phyloP scores from a whole-genome alignment of 331 rosid genomes.

The Quercus tomentella region DNA sequence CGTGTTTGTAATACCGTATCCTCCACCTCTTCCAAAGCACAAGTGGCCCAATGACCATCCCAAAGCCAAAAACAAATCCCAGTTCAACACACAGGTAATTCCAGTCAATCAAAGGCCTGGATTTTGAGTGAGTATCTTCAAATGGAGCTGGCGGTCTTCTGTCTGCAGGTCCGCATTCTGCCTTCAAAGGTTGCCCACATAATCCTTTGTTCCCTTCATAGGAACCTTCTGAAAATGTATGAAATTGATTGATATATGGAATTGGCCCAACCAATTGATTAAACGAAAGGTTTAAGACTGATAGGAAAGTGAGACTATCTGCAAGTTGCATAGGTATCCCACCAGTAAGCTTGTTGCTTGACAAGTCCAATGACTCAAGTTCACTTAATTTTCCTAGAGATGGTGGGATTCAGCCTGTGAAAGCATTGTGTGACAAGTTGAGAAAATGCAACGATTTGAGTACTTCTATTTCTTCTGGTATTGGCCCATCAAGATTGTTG shows the following conservation, averaged over 20 bases:
- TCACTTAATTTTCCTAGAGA: neutral
- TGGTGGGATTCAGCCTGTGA: neutral
- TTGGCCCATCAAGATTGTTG: neutral
- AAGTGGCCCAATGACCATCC: neutral
- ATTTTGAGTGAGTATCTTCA: neutral
- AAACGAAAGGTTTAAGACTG: neutral
- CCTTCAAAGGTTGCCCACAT: neutral
- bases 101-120: neutral
- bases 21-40: slow-evolving; percentile 2
- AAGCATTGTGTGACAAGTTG: slow-evolving; percentile 5
- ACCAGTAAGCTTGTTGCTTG: neutral
- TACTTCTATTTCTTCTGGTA: neutral
- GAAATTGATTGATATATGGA: neutral
- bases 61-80: neutral
- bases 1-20: too few relatives aligned
- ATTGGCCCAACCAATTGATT: neutral
- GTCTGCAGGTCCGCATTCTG: neutral
- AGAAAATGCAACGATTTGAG: neutral
- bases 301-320: neutral
- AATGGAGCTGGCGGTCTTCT: neutral
- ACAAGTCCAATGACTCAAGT: neutral
- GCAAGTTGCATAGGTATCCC: neutral
- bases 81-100: neutral
- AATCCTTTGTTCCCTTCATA: neutral
- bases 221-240: neutral